Base-by-base conservation (phyloP, 2,329 filamentous ascomycete genomes). In the Apiospora kogelbergensis region DNA sequence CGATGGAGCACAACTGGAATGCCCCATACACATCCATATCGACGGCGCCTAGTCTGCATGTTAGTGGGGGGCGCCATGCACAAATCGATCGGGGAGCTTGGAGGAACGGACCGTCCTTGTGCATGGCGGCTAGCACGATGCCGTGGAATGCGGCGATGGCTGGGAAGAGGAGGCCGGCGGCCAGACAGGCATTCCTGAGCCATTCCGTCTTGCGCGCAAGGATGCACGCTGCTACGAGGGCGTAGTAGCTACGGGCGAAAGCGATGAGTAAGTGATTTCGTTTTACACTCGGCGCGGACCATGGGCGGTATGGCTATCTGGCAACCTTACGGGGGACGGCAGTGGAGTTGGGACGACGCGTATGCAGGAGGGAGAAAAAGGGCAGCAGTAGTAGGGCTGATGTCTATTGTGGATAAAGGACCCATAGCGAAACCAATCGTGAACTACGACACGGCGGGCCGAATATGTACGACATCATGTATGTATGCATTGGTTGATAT, bases 11-110 rank as follows among this genome's bases (percentile, higher is more conserved):
- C 0, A 91, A 76, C 72, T 92, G 90, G 71, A 92, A 91, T 10
- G 89, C 89, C 1, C 90, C 90, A 68, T 86, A 92, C 3, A 92
- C 81, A 72, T 92, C 90, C 85, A 92, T 87, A 73, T 92, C 90
- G 17, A 91, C 84, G 17, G 87, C 89, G 66, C 81, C 89, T 90
- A 22, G 30, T 40, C 10, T 1, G 2, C 3, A 1, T 40, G 30
- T 63, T 5, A 63, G 57, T 13, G 33, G 33, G 33, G 15, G 40
- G 17, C 24, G 4, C 11, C 30, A 24, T 48, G 42, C 9, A 17
- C 30, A 20, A 20, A 41, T 20, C 20, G 13, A 41, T 20, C 20
- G 13, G 17, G 0, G 10, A 7, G 7, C 42, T 63, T 6, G 33
- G 17, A 46, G 0, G 26, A 74, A 74, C 86, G 79, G 73, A 90